A percentile compares a stretch with the other conserved stretches of the same genome.
These are phyloP conservation scores for Paxillus rubicundulus DNA, from an alignment of 768 basidiomycete species.

Conservation along the genomic window DNA sequence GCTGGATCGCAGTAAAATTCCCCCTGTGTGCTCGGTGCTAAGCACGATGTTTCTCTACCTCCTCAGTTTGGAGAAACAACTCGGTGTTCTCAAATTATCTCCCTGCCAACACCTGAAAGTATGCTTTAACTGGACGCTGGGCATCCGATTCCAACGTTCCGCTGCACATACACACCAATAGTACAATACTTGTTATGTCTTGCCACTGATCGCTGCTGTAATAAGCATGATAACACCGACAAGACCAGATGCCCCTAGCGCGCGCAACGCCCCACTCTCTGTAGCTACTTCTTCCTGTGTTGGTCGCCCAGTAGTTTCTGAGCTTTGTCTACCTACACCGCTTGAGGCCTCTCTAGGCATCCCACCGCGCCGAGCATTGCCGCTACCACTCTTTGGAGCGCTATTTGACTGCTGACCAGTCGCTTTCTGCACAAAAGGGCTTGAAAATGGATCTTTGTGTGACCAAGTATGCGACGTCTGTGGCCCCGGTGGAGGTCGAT, in stretches of 20 bases:
- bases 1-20: too few relatives aligned
- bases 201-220: slow-evolving; percentile 11
- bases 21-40: too few relatives aligned
- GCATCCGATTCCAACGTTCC: too few relatives aligned
- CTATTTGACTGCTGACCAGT: slow-evolving; percentile 18
- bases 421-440: slow-evolving; percentile 26
- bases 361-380: not conserved
- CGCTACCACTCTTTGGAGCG: not conserved
- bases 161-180: too few relatives aligned
- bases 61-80: too few relatives aligned
- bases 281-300: slow-evolving; percentile 22
- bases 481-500: slow-evolving; percentile 3
- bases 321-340: not conserved
- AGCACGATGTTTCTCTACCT: too few relatives aligned
- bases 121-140: too few relatives aligned
- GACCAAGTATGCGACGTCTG: slow-evolving; percentile 5
- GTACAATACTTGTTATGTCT: too few relatives aligned
- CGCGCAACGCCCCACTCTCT: slow-evolving; percentile 25
- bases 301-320: slow-evolving; percentile 7
- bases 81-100: too few relatives aligned
- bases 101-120: too few relatives aligned
- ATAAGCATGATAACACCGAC: slow-evolving; percentile 27
- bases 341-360: slow-evolving; percentile 6
- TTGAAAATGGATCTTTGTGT: slow-evolving; percentile 21
- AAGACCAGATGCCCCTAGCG: slow-evolving; percentile 28